Percentiles rank a stretch among this genome's conserved stretches.
phyloP scores from a whole-genome alignment of 306 rosid genomes.

The Coriaria nepalensis region DNA sequence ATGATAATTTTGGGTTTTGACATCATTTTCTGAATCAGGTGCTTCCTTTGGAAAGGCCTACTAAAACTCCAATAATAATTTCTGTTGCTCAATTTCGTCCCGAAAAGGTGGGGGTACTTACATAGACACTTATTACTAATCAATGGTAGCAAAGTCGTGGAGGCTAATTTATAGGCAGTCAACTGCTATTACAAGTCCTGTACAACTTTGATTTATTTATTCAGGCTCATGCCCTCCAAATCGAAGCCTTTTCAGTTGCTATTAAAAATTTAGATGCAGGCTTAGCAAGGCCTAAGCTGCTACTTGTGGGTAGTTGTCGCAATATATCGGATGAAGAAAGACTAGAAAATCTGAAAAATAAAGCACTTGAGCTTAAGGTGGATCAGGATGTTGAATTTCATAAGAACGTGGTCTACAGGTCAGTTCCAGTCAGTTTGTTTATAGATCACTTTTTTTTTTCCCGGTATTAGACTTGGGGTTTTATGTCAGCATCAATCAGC shows the following conservation, averaged over 20 bases:
- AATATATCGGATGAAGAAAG: conserved; percentile 77
- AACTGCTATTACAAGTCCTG: conserved; percentile 15
- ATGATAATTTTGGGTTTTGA: conserved; percentile 11
- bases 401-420: conserved; percentile 75
- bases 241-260: conserved; percentile 81
- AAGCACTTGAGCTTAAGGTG: conserved; percentile 57
- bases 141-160: conserved; percentile 26
- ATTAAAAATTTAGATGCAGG: conserved; percentile 40
- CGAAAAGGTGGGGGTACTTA: conserved; percentile 73
- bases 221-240: conserved; percentile 89
- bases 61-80: conserved; percentile 38
- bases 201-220: conserved; percentile 15
- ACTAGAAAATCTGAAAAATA: conserved; percentile 47
- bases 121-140: conserved; percentile 28
- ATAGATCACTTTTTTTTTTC: background rate
- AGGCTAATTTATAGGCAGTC: conserved; percentile 29
- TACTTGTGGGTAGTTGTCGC: conserved; percentile 90
- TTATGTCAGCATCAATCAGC: too few relatives aligned
- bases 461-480: too few relatives aligned
- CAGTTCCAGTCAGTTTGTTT: conserved; percentile 14
- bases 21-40: conserved; percentile 36
- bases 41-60: conserved; percentile 70
- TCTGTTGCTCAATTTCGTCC: conserved; percentile 98
- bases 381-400: conserved; percentile 63
- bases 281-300: conserved; percentile 62